Evolutionary conservation across 2,329 filamentous ascomycete genomes (phyloP).

Genomic region (Botryotinia narcissicola): DNA sequence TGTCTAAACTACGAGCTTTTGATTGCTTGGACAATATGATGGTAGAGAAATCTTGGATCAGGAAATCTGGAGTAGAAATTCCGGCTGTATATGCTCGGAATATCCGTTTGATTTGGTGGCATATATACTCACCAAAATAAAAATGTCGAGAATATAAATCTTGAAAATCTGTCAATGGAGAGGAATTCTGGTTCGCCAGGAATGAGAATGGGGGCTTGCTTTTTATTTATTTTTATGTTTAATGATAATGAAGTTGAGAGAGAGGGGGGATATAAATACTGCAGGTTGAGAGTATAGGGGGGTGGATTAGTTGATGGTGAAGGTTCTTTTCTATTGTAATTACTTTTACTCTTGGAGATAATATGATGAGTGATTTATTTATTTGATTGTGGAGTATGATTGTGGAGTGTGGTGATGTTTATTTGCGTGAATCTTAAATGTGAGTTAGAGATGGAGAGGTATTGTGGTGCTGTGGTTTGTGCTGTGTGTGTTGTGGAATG

Average conservation of each 20-base stretch:
- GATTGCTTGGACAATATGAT: not conserved
- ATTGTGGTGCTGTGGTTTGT: accelerated
- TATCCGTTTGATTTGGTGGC: not conserved
- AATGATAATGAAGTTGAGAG: not conserved
- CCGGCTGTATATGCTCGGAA: not conserved
- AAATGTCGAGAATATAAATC: not conserved
- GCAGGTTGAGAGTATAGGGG: not conserved
- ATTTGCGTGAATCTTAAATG: not conserved
- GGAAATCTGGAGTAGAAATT: not conserved
- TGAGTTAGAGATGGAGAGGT: no score
- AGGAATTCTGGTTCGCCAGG: not conserved
- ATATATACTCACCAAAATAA: not conserved
- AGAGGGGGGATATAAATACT: not conserved
- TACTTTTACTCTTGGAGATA: not conserved
- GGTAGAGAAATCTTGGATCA: not conserved
- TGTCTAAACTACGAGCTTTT: not conserved
- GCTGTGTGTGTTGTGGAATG: not conserved
- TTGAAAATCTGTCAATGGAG: not conserved
- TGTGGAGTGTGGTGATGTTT: no score
- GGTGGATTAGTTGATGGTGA: not conserved
- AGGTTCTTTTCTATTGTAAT: not conserved
- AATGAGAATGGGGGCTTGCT: not conserved
- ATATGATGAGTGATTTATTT: not conserved
- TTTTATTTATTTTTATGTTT: not conserved
- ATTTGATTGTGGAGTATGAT: not conserved